These are phyloP conservation scores for Curvularia eragrostidis DNA, from an alignment of 2,329 filamentous ascomycete species.

Conservation along the genomic window DNA sequence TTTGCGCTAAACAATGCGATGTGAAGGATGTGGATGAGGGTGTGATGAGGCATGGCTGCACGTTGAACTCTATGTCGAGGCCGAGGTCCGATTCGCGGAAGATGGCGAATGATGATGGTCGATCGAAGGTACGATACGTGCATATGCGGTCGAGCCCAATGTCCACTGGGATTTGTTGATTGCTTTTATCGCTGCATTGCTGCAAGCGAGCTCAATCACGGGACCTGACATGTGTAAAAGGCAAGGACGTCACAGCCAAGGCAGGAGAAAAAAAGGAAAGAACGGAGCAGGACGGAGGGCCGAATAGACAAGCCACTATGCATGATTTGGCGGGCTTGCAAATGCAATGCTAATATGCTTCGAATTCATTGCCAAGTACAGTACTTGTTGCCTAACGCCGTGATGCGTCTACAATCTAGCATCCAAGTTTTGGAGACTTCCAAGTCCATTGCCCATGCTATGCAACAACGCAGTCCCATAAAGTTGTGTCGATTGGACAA, in stretches of 20 bases:
- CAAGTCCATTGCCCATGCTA: slow-evolving; percentile 17
- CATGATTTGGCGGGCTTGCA: not conserved
- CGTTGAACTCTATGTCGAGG: slow-evolving; percentile 7
- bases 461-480: slow-evolving; percentile 20
- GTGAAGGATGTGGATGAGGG: slow-evolving; percentile 7
- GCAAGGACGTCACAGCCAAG: not conserved
- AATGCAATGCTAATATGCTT: slow-evolving; percentile 7
- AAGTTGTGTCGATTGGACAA: slow-evolving; percentile 6
- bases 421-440: slow-evolving; percentile 15
- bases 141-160: slow-evolving; percentile 23
- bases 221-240: not conserved
- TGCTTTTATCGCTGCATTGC: slow-evolving; percentile 10
- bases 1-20: slow-evolving; percentile 12
- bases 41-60: slow-evolving; percentile 5
- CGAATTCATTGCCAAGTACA: not conserved
- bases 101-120: slow-evolving; percentile 1
- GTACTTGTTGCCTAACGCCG: slow-evolving; percentile 11
- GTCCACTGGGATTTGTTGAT: slow-evolving; percentile 11
- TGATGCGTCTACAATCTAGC: slow-evolving; percentile 34
- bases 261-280: not conserved
- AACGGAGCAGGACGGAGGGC: not conserved
- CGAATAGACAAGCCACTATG: not conserved
- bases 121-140: slow-evolving; percentile 3
- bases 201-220: slow-evolving; percentile 10
- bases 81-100: slow-evolving; percentile 20